phyloP scores from a whole-genome alignment of 2,329 filamentous ascomycete genomes.

The Tolypocladium cylindrosporum region DNA sequence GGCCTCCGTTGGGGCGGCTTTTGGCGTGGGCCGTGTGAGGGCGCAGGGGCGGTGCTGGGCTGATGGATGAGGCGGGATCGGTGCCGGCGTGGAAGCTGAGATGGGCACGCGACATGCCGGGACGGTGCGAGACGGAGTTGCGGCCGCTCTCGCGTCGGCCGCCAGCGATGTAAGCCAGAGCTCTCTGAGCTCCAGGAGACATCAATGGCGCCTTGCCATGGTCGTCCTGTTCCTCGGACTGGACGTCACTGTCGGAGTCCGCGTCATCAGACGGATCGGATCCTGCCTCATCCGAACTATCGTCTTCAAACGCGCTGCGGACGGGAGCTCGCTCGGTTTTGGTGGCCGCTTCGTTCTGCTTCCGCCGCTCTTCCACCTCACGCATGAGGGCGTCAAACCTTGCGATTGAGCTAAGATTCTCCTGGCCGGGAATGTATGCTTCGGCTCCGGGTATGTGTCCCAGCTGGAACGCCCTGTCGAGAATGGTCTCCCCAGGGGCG shows the following conservation, averaged over 20 bases:
- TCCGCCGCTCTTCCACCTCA: conserved; percentile 43
- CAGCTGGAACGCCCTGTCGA: conserved; percentile 58
- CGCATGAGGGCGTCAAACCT: conserved; percentile 58
- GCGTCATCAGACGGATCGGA: conserved; percentile 28
- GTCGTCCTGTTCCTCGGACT: conserved; percentile 20
- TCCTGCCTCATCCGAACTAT: conserved; percentile 31
- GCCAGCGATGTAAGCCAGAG: conserved; percentile 39
- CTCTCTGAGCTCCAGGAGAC: conserved; percentile 35
- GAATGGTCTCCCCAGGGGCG: conserved; percentile 50
- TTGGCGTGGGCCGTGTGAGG: conserved; percentile 46
- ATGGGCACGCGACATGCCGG: conserved; percentile 19
- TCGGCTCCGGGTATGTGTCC: conserved; percentile 53
- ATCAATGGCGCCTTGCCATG: conserved; percentile 22
- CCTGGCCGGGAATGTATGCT: conserved; percentile 42
- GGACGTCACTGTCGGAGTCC: conserved; percentile 30
- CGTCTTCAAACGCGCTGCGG: conserved; percentile 41
- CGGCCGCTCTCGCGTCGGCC: conserved; percentile 14
- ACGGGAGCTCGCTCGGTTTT: conserved; percentile 22
- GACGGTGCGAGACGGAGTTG: conserved; percentile 21
- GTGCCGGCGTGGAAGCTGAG: conserved; percentile 20
- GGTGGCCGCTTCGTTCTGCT: conserved; percentile 25
- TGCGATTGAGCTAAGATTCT: conserved; percentile 54
- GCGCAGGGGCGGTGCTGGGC: conserved; percentile 21
- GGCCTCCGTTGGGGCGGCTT: conserved; percentile 30
- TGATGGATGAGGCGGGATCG: conserved; percentile 5